phyloP scores from a whole-genome alignment of 495 filamentous ascomycete species.

The Aspergillus indologenus region DNA sequence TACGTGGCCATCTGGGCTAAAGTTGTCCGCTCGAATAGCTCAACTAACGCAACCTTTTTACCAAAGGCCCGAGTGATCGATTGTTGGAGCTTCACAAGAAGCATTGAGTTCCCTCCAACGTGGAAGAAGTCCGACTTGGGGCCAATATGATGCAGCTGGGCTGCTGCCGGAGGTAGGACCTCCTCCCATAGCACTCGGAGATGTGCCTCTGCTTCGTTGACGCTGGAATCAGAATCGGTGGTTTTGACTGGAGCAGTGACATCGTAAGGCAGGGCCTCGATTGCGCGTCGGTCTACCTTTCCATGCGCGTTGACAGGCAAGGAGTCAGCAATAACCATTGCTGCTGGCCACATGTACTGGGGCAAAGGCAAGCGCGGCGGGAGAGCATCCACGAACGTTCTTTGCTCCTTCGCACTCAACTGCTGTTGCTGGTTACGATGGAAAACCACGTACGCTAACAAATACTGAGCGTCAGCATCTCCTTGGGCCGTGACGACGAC shows the following conservation, averaged over 20 bases:
- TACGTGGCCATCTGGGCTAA: too few relatives aligned
- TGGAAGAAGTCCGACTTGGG: slow-evolving; percentile 24
- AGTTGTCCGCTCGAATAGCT: slow-evolving; percentile 6
- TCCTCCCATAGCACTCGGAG: slow-evolving; percentile 1
- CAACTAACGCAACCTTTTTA: neutral
- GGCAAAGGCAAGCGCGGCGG: slow-evolving; percentile 43
- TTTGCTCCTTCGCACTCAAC: too few relatives aligned
- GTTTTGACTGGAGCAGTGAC: too few relatives aligned
- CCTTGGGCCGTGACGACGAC: slow-evolving; percentile 27
- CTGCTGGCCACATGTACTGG: slow-evolving; percentile 44
- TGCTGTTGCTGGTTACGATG: too few relatives aligned
- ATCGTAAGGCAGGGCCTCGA: slow-evolving; percentile 18
- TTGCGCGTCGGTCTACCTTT: slow-evolving; percentile 41
- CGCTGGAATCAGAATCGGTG: too few relatives aligned
- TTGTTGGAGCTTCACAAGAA: slow-evolving; percentile 22
- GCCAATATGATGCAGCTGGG: neutral
- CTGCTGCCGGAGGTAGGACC: neutral
- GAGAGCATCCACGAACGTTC: too few relatives aligned
- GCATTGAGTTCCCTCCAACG: slow-evolving; percentile 29
- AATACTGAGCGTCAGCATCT: slow-evolving; percentile 2
- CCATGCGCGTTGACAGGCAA: slow-evolving; percentile 39
- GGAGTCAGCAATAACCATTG: slow-evolving; percentile 29
- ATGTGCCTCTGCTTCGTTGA: too few relatives aligned
- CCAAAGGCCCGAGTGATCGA: slow-evolving; percentile 16
- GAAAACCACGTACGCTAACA: slow-evolving; percentile 34